Percentiles rank a stretch among this genome's conserved stretches.
phyloP scores from a whole-genome alignment of 768 basidiomycete genomes.

The Coprinopsis cinerea region DNA sequence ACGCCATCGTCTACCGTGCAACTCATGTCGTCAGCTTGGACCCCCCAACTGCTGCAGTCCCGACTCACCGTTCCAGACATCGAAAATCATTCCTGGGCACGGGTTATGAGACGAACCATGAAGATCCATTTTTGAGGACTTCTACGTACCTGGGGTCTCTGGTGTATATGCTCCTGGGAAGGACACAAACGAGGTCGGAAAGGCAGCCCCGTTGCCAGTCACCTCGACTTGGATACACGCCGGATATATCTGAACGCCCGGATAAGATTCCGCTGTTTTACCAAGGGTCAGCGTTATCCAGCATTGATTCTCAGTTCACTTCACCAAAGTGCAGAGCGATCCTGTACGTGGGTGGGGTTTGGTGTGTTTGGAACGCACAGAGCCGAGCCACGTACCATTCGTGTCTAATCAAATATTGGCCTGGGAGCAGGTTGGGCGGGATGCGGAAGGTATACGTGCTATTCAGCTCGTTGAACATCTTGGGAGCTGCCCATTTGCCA shows the following conservation, averaged over 20 bases:
- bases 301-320: neutral
- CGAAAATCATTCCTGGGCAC: slow-evolving; percentile 24
- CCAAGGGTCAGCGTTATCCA: too few relatives aligned
- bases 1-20: neutral
- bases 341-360: slow-evolving; percentile 15
- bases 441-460: slow-evolving; percentile 42
- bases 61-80: slow-evolving; percentile 27
- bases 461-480: slow-evolving; percentile 31
- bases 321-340: slow-evolving; percentile 34
- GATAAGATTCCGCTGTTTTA: slow-evolving; percentile 35
- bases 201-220: slow-evolving; percentile 38
- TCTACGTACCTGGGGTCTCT: neutral
- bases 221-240: slow-evolving; percentile 42
- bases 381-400: slow-evolving; percentile 30
- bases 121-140: neutral
- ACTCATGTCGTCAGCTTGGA: neutral
- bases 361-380: neutral
- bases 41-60: neutral
- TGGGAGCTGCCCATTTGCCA: slow-evolving; percentile 41
- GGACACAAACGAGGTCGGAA: slow-evolving; percentile 40
- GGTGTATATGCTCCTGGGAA: slow-evolving; percentile 42
- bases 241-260: slow-evolving; percentile 40
- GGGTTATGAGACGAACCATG: neutral
- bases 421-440: slow-evolving; percentile 37
- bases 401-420: slow-evolving; percentile 45